phyloP scores from a whole-genome alignment of 805 yeast genomes.

The Trichomonascus vanleenenianus region DNA sequence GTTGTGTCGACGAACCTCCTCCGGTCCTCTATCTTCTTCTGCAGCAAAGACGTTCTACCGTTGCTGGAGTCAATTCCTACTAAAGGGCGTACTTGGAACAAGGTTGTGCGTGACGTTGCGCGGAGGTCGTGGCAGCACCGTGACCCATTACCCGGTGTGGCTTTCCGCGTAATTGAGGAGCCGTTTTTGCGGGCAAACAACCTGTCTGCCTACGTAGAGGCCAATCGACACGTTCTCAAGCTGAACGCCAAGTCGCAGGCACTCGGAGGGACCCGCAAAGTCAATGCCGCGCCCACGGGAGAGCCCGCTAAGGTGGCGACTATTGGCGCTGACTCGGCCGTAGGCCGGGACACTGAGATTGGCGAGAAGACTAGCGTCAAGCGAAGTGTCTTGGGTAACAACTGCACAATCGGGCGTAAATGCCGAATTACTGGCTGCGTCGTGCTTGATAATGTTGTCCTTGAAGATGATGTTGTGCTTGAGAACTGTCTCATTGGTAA shows the following conservation, averaged over 20 bases:
- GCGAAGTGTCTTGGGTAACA: slow-evolving; percentile 69
- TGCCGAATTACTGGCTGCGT: slow-evolving; percentile 87
- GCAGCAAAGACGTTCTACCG: slow-evolving; percentile 45
- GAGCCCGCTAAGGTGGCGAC: slow-evolving; percentile 38
- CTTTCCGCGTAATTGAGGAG: slow-evolving; percentile 54
- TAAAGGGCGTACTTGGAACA: slow-evolving; percentile 12
- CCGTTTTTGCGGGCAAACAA: slow-evolving; percentile 75
- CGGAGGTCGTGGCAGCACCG: slow-evolving; percentile 89
- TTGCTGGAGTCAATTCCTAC: slow-evolving; percentile 34
- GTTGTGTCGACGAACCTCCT: slow-evolving; percentile 69
- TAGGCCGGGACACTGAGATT: slow-evolving; percentile 58
- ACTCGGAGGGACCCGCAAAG: slow-evolving; percentile 5
- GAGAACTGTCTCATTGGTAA: slow-evolving; percentile 88
- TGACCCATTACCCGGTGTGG: slow-evolving; percentile 48
- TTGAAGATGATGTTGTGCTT: slow-evolving; percentile 62
- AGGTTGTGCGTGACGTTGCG: slow-evolving; percentile 73
- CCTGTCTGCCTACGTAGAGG: slow-evolving; percentile 78
- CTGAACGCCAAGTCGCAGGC: slow-evolving; percentile 38
- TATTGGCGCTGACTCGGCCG: slow-evolving; percentile 78
- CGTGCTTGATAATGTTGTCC: slow-evolving; percentile 55
- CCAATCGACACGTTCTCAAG: slow-evolving; percentile 71
- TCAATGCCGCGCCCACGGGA: slow-evolving; percentile 16
- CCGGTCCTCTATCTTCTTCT: slow-evolving; percentile 65
- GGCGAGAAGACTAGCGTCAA: slow-evolving; percentile 85
- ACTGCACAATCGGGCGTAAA: slow-evolving; percentile 72